Evolutionary conservation across 495 filamentous ascomycete species (phyloP).

Genomic region (Hypoxylon subgilvum): DNA sequence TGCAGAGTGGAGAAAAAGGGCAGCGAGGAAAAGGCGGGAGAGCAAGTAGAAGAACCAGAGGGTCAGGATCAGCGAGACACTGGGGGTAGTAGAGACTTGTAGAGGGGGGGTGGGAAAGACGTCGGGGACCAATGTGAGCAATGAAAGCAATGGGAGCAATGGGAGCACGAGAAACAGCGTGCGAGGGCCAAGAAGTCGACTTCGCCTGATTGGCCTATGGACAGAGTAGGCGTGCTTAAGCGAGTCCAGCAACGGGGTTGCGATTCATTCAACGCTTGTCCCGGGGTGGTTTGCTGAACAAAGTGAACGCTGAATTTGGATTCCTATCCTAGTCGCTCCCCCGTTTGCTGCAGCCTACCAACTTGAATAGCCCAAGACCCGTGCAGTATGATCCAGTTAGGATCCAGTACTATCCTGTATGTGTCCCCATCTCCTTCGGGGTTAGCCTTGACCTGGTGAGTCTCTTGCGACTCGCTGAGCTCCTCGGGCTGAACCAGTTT

Average conservation of each 20-base stretch:
- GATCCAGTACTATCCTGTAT: too few species aligned
- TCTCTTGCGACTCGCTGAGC: constrained; percentile 20
- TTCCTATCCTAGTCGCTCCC: constrained; percentile 29
- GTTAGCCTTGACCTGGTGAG: constrained; percentile 18
- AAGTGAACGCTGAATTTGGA: constrained; percentile 36
- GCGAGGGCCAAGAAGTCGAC: constrained; percentile 26
- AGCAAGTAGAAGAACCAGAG: constrained; percentile 31
- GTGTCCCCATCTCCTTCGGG: constrained; percentile 22
- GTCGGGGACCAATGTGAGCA: constrained; percentile 6
- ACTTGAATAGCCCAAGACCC: constrained; percentile 4
- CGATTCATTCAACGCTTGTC: constrained; percentile 19
- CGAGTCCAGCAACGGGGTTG: constrained; percentile 30
- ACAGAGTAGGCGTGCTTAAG: constrained; percentile 33
- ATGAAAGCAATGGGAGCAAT: background rate
- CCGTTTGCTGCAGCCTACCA: constrained; percentile 27
- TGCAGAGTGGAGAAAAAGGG: constrained; percentile 40
- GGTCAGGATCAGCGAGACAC: constrained; percentile 23
- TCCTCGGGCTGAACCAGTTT: constrained; percentile 27
- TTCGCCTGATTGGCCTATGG: constrained; percentile 23
- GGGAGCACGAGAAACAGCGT: constrained; percentile 34
- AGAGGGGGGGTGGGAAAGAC: too few species aligned
- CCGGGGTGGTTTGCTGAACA: constrained; percentile 11
- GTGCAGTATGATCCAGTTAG: too few species aligned
- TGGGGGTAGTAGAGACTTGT: too few species aligned
- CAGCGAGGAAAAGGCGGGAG: constrained; percentile 37